Percentiles rank a stretch among this genome's conserved stretches.
These are phyloP conservation scores for Panicum hallii DNA, from an alignment of 202 grass and related monocot species.

Conservation along the genomic window DNA sequence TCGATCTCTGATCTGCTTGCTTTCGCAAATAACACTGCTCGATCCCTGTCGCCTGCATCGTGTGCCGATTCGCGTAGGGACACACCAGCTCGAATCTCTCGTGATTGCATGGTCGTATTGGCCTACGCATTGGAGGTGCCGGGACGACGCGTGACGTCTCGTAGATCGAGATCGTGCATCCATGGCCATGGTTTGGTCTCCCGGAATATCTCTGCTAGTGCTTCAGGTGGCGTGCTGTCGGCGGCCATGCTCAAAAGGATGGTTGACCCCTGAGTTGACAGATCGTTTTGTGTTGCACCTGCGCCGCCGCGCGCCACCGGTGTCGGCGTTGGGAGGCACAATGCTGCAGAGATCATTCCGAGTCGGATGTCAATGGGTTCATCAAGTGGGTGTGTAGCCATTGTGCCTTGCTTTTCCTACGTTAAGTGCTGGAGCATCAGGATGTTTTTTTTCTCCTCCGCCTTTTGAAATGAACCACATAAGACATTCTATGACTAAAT, in stretches of 20 bases:
- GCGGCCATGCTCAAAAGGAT: constrained; percentile 15
- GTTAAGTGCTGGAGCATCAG: background rate
- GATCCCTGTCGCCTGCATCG: background rate
- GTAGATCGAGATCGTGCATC: background rate
- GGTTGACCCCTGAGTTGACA: constrained; percentile 41
- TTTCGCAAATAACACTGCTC: background rate
- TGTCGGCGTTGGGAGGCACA: background rate
- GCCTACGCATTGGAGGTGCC: background rate
- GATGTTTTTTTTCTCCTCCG: background rate
- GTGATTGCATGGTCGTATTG: background rate
- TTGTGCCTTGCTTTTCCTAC: background rate
- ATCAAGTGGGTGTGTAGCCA: background rate
- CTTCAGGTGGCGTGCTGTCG: constrained; percentile 40
- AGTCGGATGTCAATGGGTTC: background rate
- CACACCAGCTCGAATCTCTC: background rate
- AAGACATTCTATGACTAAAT: background rate
- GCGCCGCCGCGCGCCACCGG: background rate
- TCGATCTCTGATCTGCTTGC: background rate
- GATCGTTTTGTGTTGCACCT: background rate
- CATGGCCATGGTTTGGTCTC: background rate
- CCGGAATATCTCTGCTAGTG: constrained; percentile 12
- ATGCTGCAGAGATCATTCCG: background rate
- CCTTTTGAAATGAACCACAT: background rate
- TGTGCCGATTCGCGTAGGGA: background rate
- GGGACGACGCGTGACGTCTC: background rate